A percentile compares a stretch with the other conserved stretches of the same genome.
Conservation (phyloP, 2,329 filamentous ascomycete genomes). For the Fusarium phyllophilum region DNA sequence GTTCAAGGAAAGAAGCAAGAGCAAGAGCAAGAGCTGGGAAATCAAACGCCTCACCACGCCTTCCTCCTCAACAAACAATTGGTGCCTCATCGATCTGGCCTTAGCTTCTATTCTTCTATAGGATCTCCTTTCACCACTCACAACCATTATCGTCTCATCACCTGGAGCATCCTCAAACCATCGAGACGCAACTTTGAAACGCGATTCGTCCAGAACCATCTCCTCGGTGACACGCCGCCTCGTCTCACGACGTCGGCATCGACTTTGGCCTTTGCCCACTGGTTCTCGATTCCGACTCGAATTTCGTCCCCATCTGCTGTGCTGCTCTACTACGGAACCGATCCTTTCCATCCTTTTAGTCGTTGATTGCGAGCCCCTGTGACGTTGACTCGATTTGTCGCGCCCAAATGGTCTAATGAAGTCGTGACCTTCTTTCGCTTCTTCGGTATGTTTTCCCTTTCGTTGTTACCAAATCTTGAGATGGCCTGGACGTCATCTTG, state of each 20-base stretch:
- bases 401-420: constrained; percentile 18
- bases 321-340: constrained; percentile 17
- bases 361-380: constrained; percentile 36
- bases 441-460: constrained; percentile 22
- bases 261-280: constrained; percentile 19
- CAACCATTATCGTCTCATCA: constrained; percentile 26
- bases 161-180: constrained; percentile 33
- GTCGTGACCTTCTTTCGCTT: constrained; percentile 11
- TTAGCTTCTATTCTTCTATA: constrained; percentile 5
- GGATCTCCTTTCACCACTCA: background rate
- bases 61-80: constrained; percentile 17
- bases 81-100: constrained; percentile 25
- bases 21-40: constrained; percentile 18
- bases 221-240: constrained; percentile 32
- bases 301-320: constrained; percentile 30
- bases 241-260: constrained; percentile 1
- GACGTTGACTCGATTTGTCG: constrained; percentile 6
- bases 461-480: constrained; percentile 4
- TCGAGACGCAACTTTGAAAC: constrained; percentile 44
- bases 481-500: constrained; percentile 23
- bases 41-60: constrained; percentile 13
- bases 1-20: constrained; percentile 23
- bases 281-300: constrained; percentile 11
- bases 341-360: constrained; percentile 20
- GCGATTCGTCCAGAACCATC: constrained; percentile 33